Evolutionary conservation across 805 yeast species (phyloP).

Genomic region (Ogataea minuta): DNA sequence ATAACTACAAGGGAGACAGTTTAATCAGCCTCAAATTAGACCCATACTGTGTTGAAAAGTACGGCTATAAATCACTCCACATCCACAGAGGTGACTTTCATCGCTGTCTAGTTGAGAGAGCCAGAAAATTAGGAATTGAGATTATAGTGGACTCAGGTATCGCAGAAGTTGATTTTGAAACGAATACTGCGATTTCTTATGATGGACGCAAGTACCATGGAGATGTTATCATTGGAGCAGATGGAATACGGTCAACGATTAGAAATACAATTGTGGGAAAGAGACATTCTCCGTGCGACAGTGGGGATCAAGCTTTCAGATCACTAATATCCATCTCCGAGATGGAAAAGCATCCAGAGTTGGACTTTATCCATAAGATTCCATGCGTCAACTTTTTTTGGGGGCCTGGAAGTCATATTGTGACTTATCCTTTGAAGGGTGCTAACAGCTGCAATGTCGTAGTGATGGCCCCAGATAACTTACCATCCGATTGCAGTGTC

Average conservation of each 20-base stretch:
- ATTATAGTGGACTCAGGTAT: conserved; percentile 13
- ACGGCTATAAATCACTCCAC: conserved; percentile 16
- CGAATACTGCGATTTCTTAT: conserved; percentile 11
- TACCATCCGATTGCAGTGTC: conserved; percentile 13
- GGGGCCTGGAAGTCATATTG: conserved; percentile 20
- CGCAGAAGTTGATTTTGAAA: conserved; percentile 6
- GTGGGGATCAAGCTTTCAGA: conserved; percentile 20
- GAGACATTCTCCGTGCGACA: conserved; percentile 6
- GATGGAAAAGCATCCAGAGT: conserved; percentile 16
- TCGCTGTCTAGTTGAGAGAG: conserved; percentile 10
- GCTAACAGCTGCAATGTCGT: conserved; percentile 21
- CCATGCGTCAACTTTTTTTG: conserved; percentile 19
- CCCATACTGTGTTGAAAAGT: conserved; percentile 14
- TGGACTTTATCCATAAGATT: conserved; percentile 15
- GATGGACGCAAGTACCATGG: conserved; percentile 12
- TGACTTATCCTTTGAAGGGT: conserved; percentile 18
- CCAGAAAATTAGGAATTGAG: conserved; percentile 10
- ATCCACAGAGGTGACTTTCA: conserved; percentile 21
- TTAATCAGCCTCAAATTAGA: conserved; percentile 11
- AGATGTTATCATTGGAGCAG: conserved; percentile 21
- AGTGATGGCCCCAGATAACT: conserved; percentile 18
- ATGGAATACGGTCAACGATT: conserved; percentile 16
- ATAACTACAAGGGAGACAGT: conserved; percentile 15
- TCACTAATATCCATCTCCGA: conserved; percentile 16
- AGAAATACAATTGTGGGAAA: conserved; percentile 10